A percentile compares a stretch with the other conserved stretches of the same genome.
These are phyloP conservation scores for Ganoderma leucocontextum DNA, from an alignment of 1,284 basidiomycete species.

Conservation along the genomic window DNA sequence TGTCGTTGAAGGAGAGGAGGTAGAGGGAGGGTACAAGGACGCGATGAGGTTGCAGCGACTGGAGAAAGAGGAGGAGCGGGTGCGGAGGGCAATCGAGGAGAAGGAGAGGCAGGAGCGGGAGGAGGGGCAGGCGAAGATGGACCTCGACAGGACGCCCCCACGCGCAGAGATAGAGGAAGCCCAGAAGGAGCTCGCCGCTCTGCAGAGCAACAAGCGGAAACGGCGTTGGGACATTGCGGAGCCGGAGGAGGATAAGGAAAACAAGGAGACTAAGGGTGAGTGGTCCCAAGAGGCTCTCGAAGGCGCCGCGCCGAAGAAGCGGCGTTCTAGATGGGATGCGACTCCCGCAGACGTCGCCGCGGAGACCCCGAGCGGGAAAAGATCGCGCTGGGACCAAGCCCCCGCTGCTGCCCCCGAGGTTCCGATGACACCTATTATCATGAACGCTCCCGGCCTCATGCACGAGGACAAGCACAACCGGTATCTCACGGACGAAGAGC, in stretches of 20 bases:
- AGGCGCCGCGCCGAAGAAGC: slow-evolving; percentile 84
- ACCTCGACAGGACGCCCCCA: slow-evolving; percentile 89
- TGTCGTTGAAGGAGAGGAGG: slow-evolving; percentile 66
- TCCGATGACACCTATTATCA: slow-evolving; percentile 80
- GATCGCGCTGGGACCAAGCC: slow-evolving; percentile 97
- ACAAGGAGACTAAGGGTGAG: slow-evolving; percentile 66
- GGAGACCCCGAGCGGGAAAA: slow-evolving; percentile 71
- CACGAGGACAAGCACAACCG: slow-evolving; percentile 95
- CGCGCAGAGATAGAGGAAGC: slow-evolving; percentile 77
- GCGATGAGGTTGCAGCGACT: slow-evolving; percentile 93
- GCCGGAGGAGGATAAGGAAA: slow-evolving; percentile 68
- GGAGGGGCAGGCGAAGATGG: slow-evolving; percentile 84
- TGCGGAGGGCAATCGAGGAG: slow-evolving; percentile 87
- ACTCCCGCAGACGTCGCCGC: slow-evolving; percentile 73
- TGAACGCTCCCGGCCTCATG: slow-evolving; percentile 85
- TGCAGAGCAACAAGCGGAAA: slow-evolving; percentile 77
- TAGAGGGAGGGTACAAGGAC: slow-evolving; percentile 93
- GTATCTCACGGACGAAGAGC: slow-evolving; percentile 94
- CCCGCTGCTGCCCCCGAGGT: slow-evolving; percentile 62
- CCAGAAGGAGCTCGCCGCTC: slow-evolving; percentile 68
- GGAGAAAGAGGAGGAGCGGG: slow-evolving; percentile 93
- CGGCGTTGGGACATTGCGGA: slow-evolving; percentile 88
- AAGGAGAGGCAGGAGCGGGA: slow-evolving; percentile 84
- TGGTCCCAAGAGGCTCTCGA: slow-evolving; percentile 80
- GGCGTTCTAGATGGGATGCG: slow-evolving; percentile 94